Evolutionary conservation across 257 asterid species (phyloP).

Genomic region (Ballota nigra): DNA sequence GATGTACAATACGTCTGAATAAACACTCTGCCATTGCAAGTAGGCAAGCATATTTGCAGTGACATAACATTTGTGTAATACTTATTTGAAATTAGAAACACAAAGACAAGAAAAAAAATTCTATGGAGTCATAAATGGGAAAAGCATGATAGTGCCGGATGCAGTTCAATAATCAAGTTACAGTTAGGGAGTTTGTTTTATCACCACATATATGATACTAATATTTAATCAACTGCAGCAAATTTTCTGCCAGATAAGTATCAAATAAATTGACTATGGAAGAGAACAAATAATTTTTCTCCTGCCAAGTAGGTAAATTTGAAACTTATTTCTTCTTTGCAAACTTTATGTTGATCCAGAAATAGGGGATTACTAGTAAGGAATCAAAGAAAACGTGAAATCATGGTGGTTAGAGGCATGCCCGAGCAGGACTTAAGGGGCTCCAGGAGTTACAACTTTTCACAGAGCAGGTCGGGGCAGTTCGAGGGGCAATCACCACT

Average conservation of each 20-base stretch:
- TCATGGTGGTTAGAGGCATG: no score
- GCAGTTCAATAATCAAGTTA: neutral
- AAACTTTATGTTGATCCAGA: no score
- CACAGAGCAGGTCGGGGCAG: no score
- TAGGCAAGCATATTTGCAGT: slow-evolving; percentile 8
- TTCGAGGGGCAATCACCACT: no score
- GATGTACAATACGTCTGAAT: no score
- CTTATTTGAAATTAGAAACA: neutral
- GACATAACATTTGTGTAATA: neutral
- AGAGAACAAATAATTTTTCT: neutral
- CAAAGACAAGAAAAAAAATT: neutral
- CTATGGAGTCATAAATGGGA: neutral
- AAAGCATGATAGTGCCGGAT: neutral
- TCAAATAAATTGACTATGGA: slow-evolving; percentile 1
- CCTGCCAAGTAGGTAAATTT: neutral
- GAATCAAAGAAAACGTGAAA: no score
- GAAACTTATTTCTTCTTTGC: no score
- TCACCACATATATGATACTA: neutral
- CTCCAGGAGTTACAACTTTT: no score
- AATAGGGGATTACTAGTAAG: no score
- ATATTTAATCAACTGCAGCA: neutral
- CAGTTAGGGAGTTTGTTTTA: neutral
- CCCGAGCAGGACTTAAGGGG: no score
- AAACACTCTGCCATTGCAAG: slow-evolving; percentile 1
- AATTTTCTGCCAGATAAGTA: neutral